phyloP scores from a whole-genome alignment of 2,329 filamentous ascomycete genomes.

The Monilinia aucupariae region DNA sequence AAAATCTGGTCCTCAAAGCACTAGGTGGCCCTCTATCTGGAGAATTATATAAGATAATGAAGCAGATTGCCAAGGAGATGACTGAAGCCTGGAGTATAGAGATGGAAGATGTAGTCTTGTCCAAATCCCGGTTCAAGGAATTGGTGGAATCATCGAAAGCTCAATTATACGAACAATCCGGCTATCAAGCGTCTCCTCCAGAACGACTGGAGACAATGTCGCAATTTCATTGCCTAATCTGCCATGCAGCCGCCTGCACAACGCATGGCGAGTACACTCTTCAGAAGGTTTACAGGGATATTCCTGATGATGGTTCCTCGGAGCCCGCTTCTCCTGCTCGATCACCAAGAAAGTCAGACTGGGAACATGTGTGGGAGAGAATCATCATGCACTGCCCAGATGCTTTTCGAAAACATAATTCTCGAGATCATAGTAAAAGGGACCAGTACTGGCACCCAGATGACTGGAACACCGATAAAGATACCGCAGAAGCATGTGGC shows the following conservation, averaged over 20 bases:
- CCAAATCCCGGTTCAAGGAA: slow-evolving; percentile 25
- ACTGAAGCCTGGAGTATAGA: slow-evolving; percentile 20
- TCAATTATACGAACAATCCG: not conserved
- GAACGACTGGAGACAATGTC: slow-evolving; percentile 27
- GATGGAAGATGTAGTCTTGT: slow-evolving; percentile 24
- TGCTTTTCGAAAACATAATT: slow-evolving; percentile 22
- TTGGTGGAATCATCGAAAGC: slow-evolving; percentile 20
- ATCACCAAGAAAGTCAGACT: slow-evolving; percentile 15
- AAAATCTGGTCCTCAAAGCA: slow-evolving; percentile 18
- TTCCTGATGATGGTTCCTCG: slow-evolving; percentile 18
- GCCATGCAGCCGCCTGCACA: slow-evolving; percentile 31
- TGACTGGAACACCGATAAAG: slow-evolving; percentile 2
- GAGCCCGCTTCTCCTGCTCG: not conserved
- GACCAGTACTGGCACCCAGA: slow-evolving; percentile 2
- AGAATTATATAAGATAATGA: slow-evolving; percentile 4
- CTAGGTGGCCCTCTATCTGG: slow-evolving; percentile 17
- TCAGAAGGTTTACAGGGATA: slow-evolving; percentile 13
- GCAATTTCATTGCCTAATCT: slow-evolving; percentile 30
- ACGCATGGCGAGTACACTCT: slow-evolving; percentile 31
- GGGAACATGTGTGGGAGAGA: slow-evolving; percentile 20
- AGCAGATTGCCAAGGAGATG: slow-evolving; percentile 22
- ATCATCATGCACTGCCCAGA: slow-evolving; percentile 24
- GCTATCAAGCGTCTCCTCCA: not conserved
- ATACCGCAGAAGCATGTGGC: not conserved
- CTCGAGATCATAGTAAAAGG: slow-evolving; percentile 7